Base-by-base conservation (phyloP, 345 rosid genomes). In the Corymbia maculata region DNA sequence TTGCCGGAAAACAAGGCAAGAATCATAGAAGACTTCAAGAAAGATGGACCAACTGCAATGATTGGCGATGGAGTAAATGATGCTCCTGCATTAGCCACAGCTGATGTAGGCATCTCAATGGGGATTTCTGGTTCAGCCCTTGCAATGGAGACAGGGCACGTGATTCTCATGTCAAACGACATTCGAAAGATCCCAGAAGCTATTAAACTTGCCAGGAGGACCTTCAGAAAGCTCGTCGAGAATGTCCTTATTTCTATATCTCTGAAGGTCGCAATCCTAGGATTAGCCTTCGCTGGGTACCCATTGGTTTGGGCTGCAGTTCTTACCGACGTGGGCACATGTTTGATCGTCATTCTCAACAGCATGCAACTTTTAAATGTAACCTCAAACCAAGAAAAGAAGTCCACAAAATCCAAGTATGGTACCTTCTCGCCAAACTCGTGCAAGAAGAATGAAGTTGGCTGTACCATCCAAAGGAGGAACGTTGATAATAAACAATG, bases 301-400 rank as follows among this genome's bases (percentile, higher is more conserved):
- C 99, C 99, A 2, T 89, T 96, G 80, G 91, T 97, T 82, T 97
- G 98, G 98, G 96, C 95, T 9, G 99, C 98, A 10, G 97, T 95
- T 87, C 95, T 96, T 85, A 97, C 95, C 4, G 36, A 64, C n/a
- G 96, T 94, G 1, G 99, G 99, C 3, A 94, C 98, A 15, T 97
- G 98, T 89, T 47, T 97, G 87, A 87, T 97, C 3, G 99, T 97
- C 86, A 96, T 96, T n/a, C 79, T 93, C 4, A 97, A 95, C 89
- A 97, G 99, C 88, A 96, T 94, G 98, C 89, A 91, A 52, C 93
- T 95, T 80, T 88, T 97, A 45, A 90, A 88, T 45, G 93, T 88
- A 86, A 88, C 59, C 2, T 36, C 88, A 12, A 55, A n/a, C 87
- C 15, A 85, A 14, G 59, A 28, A 85, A 85, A 36, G 52, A 30